Evolutionary conservation across 2,329 filamentous ascomycete genomes (phyloP), one percentile per base, ranked within the genome.

Genomic region (Ophiostoma piceae): DNA sequence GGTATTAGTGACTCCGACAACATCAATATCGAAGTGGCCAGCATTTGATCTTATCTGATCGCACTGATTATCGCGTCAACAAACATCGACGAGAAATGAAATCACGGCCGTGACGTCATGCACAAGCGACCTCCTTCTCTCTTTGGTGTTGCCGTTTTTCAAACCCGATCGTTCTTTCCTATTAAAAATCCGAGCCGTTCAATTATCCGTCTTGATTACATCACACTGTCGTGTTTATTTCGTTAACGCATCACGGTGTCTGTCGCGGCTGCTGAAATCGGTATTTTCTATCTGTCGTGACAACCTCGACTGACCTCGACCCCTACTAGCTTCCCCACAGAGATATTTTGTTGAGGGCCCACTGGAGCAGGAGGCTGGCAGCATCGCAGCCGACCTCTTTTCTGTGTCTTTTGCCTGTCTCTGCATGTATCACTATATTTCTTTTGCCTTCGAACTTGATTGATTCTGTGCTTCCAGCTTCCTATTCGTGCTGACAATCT

Each of bases 311-410:
- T 57, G 51, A 14, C 3, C 26, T 16, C 26, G 57, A 62, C 57
- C 26, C 57, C 26, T 16, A 62, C 57, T 62, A 62, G 57, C 57
- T 62, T 32, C 57, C 57, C 57, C 57, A 62, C 57, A 62, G 57
- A 19, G 12, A 32, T 19, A 62, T 62, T 62, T 62, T 62, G 57
- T 62, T 62, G 57, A 62, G 57, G 57, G 57, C 57, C 57, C 57
- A 62, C 57, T 57, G 26, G 26, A 62, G 26, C 26, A 62, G 26
- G 26, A 62, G 54, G 57, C 57, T 60, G 54, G 54, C 54, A 32
- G 9, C 54, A 57, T 60, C 54, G 16, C 26, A 60, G n/a, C 54
- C n/a, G 22, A 32, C 7, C n/a, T n/a, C 14, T 11, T 29, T 57
- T n/a, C 19, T 47, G 43, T 7, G 7, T 47, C 19, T 47, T 47